Percentiles rank a stretch among this genome's conserved stretches.
These are phyloP conservation scores for Aspergillus leporis DNA, from an alignment of 495 filamentous ascomycete genomes.

Conservation along the genomic window DNA sequence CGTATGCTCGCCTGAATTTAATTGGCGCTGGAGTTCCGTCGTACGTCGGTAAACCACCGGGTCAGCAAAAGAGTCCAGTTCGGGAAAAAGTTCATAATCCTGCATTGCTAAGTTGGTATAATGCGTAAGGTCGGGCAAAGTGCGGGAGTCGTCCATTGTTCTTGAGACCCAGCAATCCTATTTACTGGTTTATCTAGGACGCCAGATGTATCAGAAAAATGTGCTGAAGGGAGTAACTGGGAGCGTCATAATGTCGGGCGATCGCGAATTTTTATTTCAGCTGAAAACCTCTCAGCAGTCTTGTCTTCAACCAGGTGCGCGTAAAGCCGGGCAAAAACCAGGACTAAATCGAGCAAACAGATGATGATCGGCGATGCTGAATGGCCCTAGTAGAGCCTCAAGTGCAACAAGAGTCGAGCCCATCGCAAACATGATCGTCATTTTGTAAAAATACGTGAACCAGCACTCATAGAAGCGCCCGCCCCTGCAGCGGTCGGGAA, in stretches of 20 bases:
- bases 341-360: neutral
- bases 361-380: neutral
- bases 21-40: conserved; percentile 1
- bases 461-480: neutral
- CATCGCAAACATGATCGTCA: neutral
- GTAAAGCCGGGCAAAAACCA: neutral
- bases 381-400: neutral
- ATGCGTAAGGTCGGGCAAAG: conserved; percentile 20
- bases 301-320: neutral
- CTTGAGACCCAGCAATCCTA: neutral
- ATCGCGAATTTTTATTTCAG: neutral
- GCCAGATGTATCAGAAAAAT: neutral
- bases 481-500: neutral
- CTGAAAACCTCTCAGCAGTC: neutral
- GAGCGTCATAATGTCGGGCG: neutral
- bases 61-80: conserved; percentile 1
- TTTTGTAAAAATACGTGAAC: neutral
- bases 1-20: neutral
- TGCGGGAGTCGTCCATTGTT: conserved; percentile 28
- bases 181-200: neutral
- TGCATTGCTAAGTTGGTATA: conserved; percentile 5
- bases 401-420: neutral
- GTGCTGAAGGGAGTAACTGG: neutral
- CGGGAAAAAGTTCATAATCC: conserved; percentile 11
- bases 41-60: conserved; percentile 16